Percentiles rank a stretch among this genome's conserved stretches.
phyloP scores from a whole-genome alignment of 2,329 filamentous ascomycete species.

The Botrytis deweyae region DNA sequence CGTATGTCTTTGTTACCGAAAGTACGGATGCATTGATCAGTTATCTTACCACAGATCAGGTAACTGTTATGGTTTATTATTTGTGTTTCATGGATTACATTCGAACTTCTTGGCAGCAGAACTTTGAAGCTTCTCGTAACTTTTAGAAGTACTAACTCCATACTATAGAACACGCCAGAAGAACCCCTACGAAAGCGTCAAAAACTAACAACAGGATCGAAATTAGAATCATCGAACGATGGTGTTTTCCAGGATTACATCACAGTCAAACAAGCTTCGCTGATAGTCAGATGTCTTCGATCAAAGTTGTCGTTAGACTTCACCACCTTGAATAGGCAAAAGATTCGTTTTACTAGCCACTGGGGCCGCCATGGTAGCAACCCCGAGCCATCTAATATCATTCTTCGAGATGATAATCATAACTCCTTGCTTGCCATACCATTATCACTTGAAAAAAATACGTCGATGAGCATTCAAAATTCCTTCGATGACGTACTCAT shows the following conservation, averaged over 20 bases:
- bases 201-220: constrained; percentile 24
- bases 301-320: constrained; percentile 21
- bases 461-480: not conserved
- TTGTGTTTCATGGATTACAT: not conserved
- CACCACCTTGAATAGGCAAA: constrained; percentile 26
- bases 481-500: constrained; percentile 31
- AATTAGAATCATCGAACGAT: constrained; percentile 2
- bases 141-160: not conserved
- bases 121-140: not conserved
- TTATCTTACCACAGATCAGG: constrained; percentile 4
- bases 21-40: constrained; percentile 4
- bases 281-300: constrained; percentile 30
- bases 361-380: constrained; percentile 17
- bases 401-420: constrained; percentile 29
- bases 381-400: constrained; percentile 26
- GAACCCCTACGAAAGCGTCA: constrained; percentile 33
- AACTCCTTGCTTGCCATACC: constrained; percentile 26
- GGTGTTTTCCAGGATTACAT: constrained; percentile 29
- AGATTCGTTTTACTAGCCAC: constrained; percentile 28
- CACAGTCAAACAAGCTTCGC: constrained; percentile 31
- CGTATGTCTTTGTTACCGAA: not conserved
- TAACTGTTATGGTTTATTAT: not conserved
- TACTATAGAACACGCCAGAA: not conserved
- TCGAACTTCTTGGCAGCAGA: not conserved
- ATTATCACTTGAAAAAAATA: constrained; percentile 15